phyloP scores from a whole-genome alignment of 169 alveolate genomes.

The Miamiensis avidus region DNA sequence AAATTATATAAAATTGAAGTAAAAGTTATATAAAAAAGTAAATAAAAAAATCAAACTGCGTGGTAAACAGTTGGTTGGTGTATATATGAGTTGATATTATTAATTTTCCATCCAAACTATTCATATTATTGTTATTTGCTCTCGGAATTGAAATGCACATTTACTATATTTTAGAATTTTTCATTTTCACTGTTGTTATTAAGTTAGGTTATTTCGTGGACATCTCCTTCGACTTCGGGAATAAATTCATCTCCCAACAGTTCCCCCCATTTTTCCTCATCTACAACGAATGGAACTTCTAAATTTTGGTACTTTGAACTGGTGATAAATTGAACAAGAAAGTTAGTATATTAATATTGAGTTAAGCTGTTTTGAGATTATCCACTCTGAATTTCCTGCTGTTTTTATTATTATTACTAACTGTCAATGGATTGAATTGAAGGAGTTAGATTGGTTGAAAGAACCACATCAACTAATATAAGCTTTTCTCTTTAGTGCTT shows the following conservation, averaged over 20 bases:
- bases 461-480: background rate
- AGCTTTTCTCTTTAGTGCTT: background rate
- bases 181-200: too few species aligned
- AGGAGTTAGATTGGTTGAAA: background rate
- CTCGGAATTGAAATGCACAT: background rate
- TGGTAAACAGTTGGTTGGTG: background rate
- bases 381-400: too few species aligned
- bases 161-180: background rate
- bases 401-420: too few species aligned
- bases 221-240: background rate
- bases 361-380: too few species aligned
- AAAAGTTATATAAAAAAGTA: too few species aligned
- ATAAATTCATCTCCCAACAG: background rate
- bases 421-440: too few species aligned
- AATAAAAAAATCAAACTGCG: background rate
- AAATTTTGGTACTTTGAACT: background rate
- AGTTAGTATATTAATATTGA: too few species aligned
- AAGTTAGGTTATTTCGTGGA: too few species aligned
- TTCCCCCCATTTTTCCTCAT: background rate
- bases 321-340: background rate
- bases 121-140: background rate
- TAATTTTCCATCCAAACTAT: background rate
- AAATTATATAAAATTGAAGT: too few species aligned
- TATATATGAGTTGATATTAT: background rate
- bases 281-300: background rate